These are phyloP conservation scores for Brassica carinata DNA, from an alignment of 345 rosid genomes.

Conservation along the genomic window DNA sequence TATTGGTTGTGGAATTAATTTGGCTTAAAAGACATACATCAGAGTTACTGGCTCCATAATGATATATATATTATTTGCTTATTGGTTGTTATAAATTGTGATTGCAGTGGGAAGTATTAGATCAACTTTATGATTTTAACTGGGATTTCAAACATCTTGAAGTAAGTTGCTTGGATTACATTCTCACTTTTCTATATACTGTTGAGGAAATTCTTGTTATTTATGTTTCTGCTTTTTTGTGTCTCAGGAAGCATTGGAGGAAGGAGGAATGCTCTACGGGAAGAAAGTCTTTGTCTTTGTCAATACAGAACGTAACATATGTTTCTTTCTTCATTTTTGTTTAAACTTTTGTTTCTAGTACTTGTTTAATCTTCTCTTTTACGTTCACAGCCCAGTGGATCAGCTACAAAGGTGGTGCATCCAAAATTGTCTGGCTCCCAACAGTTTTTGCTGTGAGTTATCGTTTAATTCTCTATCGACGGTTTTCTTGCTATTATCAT, in stretches of 20 bases:
- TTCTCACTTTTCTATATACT: not conserved
- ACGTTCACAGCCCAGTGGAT: not conserved
- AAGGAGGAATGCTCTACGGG: slow-evolving; percentile 75
- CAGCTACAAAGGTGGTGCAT: not conserved
- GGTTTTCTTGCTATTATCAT: not conserved
- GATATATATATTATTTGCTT: not conserved
- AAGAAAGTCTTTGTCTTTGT: slow-evolving; percentile 76
- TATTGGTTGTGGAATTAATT: not conserved
- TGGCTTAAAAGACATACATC: not conserved
- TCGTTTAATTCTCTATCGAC: not conserved
- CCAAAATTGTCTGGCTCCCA: not conserved
- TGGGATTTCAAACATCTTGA: slow-evolving; percentile 90
- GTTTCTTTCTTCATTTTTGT: not conserved
- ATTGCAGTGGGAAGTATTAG: slow-evolving; percentile 80
- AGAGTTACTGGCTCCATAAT: not conserved
- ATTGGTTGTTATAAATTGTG: not conserved
- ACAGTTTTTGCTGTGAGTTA: not conserved
- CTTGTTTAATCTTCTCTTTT: not conserved
- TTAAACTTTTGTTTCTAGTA: not conserved
- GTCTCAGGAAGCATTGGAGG: slow-evolving; percentile 74
- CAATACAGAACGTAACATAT: slow-evolving; percentile 77
- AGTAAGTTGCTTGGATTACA: slow-evolving; percentile 48
- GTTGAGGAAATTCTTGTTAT: not conserved
- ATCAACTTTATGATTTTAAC: slow-evolving; percentile 56
- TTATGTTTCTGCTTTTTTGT: not conserved